A percentile compares a stretch with the other conserved stretches of the same genome.
These are phyloP conservation scores for Nakazawaea sp. DNA, from an alignment of 805 yeast species.

Conservation along the genomic window DNA sequence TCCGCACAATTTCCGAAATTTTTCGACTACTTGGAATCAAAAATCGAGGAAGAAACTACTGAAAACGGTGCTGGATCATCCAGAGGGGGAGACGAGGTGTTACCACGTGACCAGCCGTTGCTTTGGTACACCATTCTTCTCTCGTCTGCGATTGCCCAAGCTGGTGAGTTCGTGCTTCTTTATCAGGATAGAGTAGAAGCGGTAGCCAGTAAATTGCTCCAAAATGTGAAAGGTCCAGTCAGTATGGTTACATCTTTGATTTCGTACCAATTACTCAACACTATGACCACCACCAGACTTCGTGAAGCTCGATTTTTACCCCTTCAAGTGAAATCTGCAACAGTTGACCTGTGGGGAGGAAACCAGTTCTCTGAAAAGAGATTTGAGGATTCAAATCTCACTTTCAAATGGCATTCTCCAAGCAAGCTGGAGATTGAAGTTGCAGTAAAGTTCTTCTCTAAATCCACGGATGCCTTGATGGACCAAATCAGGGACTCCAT, in stretches of 20 bases:
- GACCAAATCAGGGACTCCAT: conserved; percentile 29
- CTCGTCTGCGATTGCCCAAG: conserved; percentile 64
- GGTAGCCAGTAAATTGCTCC: conserved; percentile 37
- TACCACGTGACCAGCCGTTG: conserved; percentile 73
- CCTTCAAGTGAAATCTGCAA: conserved; percentile 31
- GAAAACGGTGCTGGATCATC: conserved; percentile 79
- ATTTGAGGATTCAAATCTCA: conserved; percentile 37
- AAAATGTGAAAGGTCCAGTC: conserved; percentile 56
- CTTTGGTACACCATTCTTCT: conserved; percentile 65
- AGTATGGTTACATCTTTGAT: conserved; percentile 54
- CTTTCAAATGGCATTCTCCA: conserved; percentile 76
- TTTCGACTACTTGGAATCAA: conserved; percentile 37
- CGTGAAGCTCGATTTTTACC: conserved; percentile 45
- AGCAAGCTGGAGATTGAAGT: conserved; percentile 42
- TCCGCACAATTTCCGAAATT: conserved; percentile 34
- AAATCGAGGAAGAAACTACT: conserved; percentile 57
- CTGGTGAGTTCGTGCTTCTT: conserved; percentile 43
- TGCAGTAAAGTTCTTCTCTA: conserved; percentile 54
- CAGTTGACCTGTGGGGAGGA: conserved; percentile 69
- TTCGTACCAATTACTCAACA: conserved; percentile 53
- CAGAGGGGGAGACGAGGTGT: conserved; percentile 56
- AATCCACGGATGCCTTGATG: conserved; percentile 37
- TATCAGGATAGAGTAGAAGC: conserved; percentile 38
- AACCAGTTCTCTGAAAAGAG: conserved; percentile 50
- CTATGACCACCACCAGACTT: conserved; percentile 55